phyloP scores from a whole-genome alignment of 2,329 filamentous ascomycete species.

The Periconia digitata region DNA sequence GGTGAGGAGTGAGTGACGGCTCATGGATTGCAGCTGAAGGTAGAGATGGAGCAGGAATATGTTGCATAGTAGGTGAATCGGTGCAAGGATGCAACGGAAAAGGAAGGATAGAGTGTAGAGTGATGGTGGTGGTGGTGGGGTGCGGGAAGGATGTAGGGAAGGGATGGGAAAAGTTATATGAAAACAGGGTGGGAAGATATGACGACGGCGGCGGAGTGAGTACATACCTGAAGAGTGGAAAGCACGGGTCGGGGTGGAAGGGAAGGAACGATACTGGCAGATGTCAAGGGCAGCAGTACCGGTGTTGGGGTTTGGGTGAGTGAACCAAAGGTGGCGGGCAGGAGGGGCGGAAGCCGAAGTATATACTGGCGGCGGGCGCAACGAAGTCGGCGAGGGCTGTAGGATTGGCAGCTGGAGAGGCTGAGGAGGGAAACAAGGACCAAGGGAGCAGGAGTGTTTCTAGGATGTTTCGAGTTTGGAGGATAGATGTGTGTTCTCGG shows the following conservation, averaged over 20 bases:
- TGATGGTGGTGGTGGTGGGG: slow-evolving; percentile 1
- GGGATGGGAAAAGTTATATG: neutral
- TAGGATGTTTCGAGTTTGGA: neutral
- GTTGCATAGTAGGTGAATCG: neutral
- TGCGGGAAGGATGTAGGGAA: neutral
- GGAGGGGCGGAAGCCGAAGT: slow-evolving; percentile 28
- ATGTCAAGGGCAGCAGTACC: slow-evolving; percentile 8
- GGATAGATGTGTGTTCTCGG: too few relatives aligned
- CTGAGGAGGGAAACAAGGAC: neutral
- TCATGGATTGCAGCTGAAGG: neutral
- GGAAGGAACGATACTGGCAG: slow-evolving; percentile 4
- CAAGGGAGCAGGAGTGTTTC: neutral
- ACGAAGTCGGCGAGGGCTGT: slow-evolving; percentile 32
- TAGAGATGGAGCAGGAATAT: neutral
- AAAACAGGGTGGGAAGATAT: neutral
- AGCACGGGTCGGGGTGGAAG: neutral
- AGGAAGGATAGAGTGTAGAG: neutral
- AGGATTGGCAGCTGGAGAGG: slow-evolving; percentile 5
- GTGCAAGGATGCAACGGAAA: neutral
- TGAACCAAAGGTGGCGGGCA: slow-evolving; percentile 29
- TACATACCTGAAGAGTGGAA: slow-evolving; percentile 4
- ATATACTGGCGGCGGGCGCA: slow-evolving; percentile 36
- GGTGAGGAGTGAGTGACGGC: neutral
- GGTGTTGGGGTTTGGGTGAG: slow-evolving; percentile 18
- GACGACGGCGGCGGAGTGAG: neutral